Evolutionary conservation across 75 land plant species (phyloP), one percentile per base, ranked within the genome.

Genomic region (Larix kaempferi): DNA sequence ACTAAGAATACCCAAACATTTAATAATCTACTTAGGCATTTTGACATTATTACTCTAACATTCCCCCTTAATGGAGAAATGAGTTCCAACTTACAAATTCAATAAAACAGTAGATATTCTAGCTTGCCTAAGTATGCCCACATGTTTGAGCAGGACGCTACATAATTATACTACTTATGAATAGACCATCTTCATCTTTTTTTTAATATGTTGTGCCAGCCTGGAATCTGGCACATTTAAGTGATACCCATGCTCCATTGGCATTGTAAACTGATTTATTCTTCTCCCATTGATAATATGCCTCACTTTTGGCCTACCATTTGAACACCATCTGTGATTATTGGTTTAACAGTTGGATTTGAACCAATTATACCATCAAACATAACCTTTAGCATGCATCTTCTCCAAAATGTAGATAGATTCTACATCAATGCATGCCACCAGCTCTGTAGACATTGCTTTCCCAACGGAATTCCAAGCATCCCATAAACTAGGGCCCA

Each of bases 401-500:
- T 29, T 29, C 33, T 29, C 33, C 33, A 29, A 1, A 0, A 29
- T 29, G 33, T 29, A 29, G 33, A 29, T 29, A 29, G 1, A 29
- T 29, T 29, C 33, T 29, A 29, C 33, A 0, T 0, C 33, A 29
- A 29, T 29, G 33, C 33, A 29, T 29, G 33, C 33, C 33, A 29
- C 33, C 33, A 73, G 59, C n/a, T n/a, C n/a, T n/a, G n/a, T n/a
- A 29, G 33, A 29, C 33, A 29, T 29, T 95, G 95, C 85, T 84
- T 95, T 95, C 33, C 95, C 95, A 44, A 93, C 80, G 52, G 90
- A 77, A 78, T 93, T 93, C 98, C 98, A 95, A 29, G 87, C 87
- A 84, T 95, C 98, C 98, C 98, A 95, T 57, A 95, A 82, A 80
- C 98, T 95, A 29, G 98, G 95, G 29, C 98, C 98, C 35, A 95